Base-by-base conservation (phyloP, 1,284 basidiomycete genomes). In the Trichosporon faecale region DNA sequence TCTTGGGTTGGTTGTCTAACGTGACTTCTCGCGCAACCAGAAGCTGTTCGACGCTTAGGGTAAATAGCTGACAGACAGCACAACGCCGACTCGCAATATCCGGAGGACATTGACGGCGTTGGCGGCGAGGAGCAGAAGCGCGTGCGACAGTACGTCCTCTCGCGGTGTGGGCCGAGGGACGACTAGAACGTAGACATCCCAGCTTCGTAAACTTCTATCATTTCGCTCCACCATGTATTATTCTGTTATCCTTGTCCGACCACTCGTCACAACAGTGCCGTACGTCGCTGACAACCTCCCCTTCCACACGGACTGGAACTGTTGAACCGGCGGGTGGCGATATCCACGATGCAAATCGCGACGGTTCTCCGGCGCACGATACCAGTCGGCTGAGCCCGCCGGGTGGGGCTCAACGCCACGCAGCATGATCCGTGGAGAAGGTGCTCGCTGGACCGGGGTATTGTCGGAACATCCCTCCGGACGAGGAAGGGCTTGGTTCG, bases 21-120 rank as follows among this genome's bases (percentile, higher is more conserved):
- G n/a, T n/a, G n/a, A n/a, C n/a, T n/a, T n/a, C n/a, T n/a, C n/a
- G n/a, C n/a, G n/a, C n/a, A n/a, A n/a, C n/a, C n/a, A n/a, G n/a
- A n/a, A n/a, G n/a, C n/a, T n/a, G n/a, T n/a, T n/a, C n/a, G n/a
- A n/a, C n/a, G n/a, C n/a, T n/a, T 33, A 33, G 33, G 33, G 33
- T 33, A 5, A 4, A 33, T 9, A 14, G 67, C 73, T 76, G 73
- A 74, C 68, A 64, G n/a, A 21, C 75, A 92, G 94, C 84, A 89
- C 73, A 95, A 96, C 79, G 80, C 89, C 37, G 93, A 96, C 70
- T 88, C 88, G n/a, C 87, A 91, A 82, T 89, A 88, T 16, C 90
- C 94, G 12, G 94, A 96, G 83, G 88, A 93, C 72, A 86, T 95
- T 31, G 89, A 90, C 60, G 94, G 94, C 5, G 92, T 96, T 0